A percentile compares a stretch with the other conserved stretches of the same genome.
phyloP scores from a whole-genome alignment of 2,329 filamentous ascomycete genomes.

The Penicillium frequentans region DNA sequence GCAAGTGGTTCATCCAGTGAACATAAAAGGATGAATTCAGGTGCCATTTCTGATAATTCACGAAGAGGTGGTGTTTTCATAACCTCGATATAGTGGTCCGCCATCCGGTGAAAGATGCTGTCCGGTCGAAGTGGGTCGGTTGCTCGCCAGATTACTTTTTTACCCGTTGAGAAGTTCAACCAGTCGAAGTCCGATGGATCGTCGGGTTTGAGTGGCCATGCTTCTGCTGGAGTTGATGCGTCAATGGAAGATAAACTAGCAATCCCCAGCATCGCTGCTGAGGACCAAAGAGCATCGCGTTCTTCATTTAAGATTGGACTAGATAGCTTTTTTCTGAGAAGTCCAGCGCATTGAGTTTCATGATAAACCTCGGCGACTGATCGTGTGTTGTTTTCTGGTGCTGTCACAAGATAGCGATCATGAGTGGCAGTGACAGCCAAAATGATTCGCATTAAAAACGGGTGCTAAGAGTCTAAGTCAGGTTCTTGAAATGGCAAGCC shows the following conservation, averaged over 20 bases:
- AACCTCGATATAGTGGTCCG: conserved; percentile 17
- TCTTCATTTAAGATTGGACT: conserved; percentile 11
- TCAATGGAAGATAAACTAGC: conserved; percentile 10
- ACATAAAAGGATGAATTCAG: conserved; percentile 9
- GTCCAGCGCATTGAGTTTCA: conserved; percentile 6
- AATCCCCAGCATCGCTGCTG: conserved; percentile 17
- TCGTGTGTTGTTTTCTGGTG: background rate
- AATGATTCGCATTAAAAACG: conserved; percentile 57
- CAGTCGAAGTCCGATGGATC: conserved; percentile 54
- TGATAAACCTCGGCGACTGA: conserved; percentile 13
- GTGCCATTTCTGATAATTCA: conserved; percentile 2
- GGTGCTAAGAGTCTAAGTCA: conserved; percentile 30
- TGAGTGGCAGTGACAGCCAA: conserved; percentile 56
- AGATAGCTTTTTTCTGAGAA: conserved; percentile 13
- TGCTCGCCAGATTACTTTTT: conserved; percentile 53
- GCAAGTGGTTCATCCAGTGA: background rate
- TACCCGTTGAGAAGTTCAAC: conserved; percentile 58
- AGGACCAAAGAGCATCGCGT: conserved; percentile 19
- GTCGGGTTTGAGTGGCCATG: conserved; percentile 56
- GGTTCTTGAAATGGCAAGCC: background rate
- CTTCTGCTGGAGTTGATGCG: conserved; percentile 37
- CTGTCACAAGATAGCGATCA: conserved; percentile 45
- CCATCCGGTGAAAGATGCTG: conserved; percentile 45
- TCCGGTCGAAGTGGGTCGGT: conserved; percentile 48
- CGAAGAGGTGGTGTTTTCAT: conserved; percentile 1